phyloP scores from a whole-genome alignment of 306 rosid species.

The Cucurbita maxima region DNA sequence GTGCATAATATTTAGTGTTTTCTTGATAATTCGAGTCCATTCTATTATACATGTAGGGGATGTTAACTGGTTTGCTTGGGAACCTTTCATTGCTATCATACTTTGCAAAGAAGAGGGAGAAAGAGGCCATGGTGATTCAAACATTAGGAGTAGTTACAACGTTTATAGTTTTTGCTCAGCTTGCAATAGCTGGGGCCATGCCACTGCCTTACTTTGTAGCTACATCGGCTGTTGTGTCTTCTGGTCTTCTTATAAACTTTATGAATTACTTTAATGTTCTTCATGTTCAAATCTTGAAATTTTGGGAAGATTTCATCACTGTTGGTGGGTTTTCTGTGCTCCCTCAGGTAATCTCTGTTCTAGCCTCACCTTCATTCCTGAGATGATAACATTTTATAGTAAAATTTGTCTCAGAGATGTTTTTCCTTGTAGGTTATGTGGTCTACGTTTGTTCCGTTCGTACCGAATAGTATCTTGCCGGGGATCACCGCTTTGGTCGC shows the following conservation, averaged over 20 bases:
- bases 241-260: slow-evolving; percentile 71
- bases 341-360: slow-evolving; percentile 48
- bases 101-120: slow-evolving; percentile 81
- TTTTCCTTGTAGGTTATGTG: slow-evolving; percentile 68
- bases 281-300: slow-evolving; percentile 41
- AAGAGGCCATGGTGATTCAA: slow-evolving; percentile 72
- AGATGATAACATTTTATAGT: neutral
- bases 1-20: neutral
- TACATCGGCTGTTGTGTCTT: slow-evolving; percentile 41
- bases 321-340: slow-evolving; percentile 76
- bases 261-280: slow-evolving; percentile 51
- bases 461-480: slow-evolving; percentile 75
- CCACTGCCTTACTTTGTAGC: slow-evolving; percentile 53
- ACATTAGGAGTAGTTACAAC: slow-evolving; percentile 56
- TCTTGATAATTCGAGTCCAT: neutral
- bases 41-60: slow-evolving; percentile 38
- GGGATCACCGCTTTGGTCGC: slow-evolving; percentile 46
- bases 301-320: slow-evolving; percentile 84
- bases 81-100: slow-evolving; percentile 74
- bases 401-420: neutral
- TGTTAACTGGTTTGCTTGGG: slow-evolving; percentile 79
- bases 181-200: slow-evolving; percentile 73
- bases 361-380: neutral
- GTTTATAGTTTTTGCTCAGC: slow-evolving; percentile 53
- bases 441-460: slow-evolving; percentile 91